These are phyloP conservation scores for Chrysochromulina parva DNA, from an alignment of 78 protist species.

Conservation along the genomic window DNA sequence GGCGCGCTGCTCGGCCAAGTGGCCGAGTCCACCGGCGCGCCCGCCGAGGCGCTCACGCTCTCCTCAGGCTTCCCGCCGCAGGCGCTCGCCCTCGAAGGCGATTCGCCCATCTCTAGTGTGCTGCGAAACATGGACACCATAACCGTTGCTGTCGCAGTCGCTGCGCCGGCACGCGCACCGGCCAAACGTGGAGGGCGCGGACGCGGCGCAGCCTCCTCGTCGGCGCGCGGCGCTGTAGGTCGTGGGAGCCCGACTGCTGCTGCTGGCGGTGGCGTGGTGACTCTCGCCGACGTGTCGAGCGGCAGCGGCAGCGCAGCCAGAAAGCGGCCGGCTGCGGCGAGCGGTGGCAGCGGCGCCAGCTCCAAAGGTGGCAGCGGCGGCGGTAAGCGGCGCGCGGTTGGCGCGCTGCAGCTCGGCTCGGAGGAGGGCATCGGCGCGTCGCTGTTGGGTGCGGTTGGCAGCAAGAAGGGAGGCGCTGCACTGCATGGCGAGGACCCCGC, in stretches of 20 bases:
- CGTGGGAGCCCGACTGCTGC: background rate
- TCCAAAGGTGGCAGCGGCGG: background rate
- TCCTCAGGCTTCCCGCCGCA: background rate
- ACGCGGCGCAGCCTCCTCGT: too few relatives aligned
- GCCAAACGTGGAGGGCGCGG: background rate
- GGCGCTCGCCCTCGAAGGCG: background rate
- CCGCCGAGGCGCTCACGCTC: background rate
- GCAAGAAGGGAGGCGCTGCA: background rate
- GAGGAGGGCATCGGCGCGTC: background rate
- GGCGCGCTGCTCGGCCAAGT: background rate
- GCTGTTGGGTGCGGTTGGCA: background rate
- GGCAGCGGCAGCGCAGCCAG: background rate
- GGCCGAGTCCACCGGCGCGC: background rate
- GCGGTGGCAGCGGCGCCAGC: too few relatives aligned
- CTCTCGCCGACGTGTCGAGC: background rate
- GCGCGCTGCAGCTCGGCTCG: background rate
- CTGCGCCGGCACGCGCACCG: background rate
- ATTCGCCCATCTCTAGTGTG: background rate
- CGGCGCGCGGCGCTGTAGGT: too few relatives aligned
- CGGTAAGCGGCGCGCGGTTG: background rate
- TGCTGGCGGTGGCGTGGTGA: background rate
- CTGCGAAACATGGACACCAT: background rate
- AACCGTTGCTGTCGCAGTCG: background rate
- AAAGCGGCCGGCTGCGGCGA: background rate
- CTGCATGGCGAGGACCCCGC: background rate